These are phyloP conservation scores for Crotalaria pallida DNA, from an alignment of 306 rosid genomes.

Conservation along the genomic window DNA sequence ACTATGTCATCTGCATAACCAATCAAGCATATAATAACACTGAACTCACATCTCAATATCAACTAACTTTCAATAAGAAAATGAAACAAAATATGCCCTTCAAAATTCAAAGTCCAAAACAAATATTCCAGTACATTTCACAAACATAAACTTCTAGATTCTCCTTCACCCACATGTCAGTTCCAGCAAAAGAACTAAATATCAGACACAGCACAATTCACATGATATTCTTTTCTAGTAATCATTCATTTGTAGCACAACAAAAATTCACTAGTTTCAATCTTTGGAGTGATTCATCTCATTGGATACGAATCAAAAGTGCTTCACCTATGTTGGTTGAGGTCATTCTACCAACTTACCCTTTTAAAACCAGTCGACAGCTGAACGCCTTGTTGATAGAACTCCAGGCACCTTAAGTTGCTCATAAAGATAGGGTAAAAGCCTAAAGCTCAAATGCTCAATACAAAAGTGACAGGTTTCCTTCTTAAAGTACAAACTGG, in stretches of 20 bases:
- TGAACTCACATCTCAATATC: background rate
- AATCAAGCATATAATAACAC: background rate
- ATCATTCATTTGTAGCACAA: background rate
- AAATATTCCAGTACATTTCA: background rate
- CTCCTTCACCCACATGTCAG: background rate
- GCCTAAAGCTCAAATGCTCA: background rate
- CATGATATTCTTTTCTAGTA: background rate
- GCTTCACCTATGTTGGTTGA: background rate
- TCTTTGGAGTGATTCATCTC: background rate
- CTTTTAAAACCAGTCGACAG: background rate
- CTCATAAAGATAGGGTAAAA: background rate
- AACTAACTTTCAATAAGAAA: background rate
- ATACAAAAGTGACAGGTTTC: background rate
- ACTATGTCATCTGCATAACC: background rate
- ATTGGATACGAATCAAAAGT: background rate
- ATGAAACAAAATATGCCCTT: background rate
- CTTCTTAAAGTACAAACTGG: background rate
- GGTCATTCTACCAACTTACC: background rate
- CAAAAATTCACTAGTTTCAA: background rate
- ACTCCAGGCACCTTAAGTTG: background rate
- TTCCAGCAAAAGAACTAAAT: background rate
- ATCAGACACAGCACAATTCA: constrained; percentile 1
- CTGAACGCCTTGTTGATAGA: background rate
- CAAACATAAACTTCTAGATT: background rate
- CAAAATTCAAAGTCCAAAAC: background rate